Conservation (phyloP, 2,329 filamentous ascomycete species). For the Sphaerulina vaccinii region DNA sequence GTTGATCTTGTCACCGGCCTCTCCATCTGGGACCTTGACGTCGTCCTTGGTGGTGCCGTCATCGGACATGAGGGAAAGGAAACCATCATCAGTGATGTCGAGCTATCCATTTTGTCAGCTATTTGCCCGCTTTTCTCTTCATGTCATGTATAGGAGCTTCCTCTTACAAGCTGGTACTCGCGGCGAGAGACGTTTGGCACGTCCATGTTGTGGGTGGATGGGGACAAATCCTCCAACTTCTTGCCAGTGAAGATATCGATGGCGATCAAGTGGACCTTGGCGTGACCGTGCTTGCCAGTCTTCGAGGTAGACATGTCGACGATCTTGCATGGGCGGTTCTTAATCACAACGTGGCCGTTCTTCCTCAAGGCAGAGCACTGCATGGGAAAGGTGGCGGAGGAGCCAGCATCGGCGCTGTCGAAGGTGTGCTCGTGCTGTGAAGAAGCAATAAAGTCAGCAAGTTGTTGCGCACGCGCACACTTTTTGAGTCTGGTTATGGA, state of each 20-base stretch:
- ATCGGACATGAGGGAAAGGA: slow-evolving; percentile 89
- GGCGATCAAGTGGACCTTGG: slow-evolving; percentile 98
- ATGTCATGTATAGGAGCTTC: not conserved
- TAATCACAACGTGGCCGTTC: slow-evolving; percentile 98
- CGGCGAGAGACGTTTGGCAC: slow-evolving; percentile 88
- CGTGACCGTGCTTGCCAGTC: slow-evolving; percentile 99
- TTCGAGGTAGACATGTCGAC: slow-evolving; percentile 99
- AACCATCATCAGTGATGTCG: slow-evolving; percentile 89
- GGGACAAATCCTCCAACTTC: slow-evolving; percentile 98
- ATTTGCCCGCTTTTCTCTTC: not conserved
- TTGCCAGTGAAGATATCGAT: slow-evolving; percentile 99
- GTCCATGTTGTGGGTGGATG: slow-evolving; percentile 96
- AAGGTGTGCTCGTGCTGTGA: slow-evolving; percentile 66
- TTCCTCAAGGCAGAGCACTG: slow-evolving; percentile 99
- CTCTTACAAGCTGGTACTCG: slow-evolving; percentile 91
- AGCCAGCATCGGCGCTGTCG: slow-evolving; percentile 93
- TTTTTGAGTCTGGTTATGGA: not conserved
- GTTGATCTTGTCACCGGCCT: slow-evolving; percentile 81
- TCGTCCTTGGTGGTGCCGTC: slow-evolving; percentile 89
- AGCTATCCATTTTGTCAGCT: slow-evolving; percentile 57
- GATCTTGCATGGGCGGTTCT: slow-evolving; percentile 99
- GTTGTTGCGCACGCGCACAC: slow-evolving; percentile 1
- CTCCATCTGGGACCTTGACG: slow-evolving; percentile 87
- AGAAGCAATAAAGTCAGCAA: slow-evolving; percentile 17
- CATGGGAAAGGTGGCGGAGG: slow-evolving; percentile 91